Conservation (phyloP, 2,329 filamentous ascomycete genomes). For the Corynespora cassiicola region DNA sequence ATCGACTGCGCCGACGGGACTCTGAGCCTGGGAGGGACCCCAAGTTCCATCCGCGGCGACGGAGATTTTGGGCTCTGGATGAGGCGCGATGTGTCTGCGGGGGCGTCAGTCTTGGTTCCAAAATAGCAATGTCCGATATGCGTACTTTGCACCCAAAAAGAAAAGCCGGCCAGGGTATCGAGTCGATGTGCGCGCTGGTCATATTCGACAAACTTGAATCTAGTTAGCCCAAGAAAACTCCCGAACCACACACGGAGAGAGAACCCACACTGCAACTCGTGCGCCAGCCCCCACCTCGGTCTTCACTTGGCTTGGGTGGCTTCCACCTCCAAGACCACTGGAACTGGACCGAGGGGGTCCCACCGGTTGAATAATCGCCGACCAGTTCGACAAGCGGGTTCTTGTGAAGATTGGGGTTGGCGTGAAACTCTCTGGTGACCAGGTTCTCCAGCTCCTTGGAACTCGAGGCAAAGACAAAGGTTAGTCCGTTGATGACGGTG, state of each 20-base stretch:
- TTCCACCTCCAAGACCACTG: constrained; percentile 98
- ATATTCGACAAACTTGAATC: constrained; percentile 90
- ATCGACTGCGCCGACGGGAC: constrained; percentile 88
- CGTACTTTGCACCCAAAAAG: constrained; percentile 90
- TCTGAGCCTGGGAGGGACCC: constrained; percentile 76
- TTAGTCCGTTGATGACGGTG: constrained; percentile 84
- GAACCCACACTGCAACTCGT: constrained; percentile 84
- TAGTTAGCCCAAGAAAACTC: constrained; percentile 26
- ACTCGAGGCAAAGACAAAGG: constrained; percentile 88
- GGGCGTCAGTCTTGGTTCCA: constrained; percentile 13
- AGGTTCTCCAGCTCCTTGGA: constrained; percentile 89
- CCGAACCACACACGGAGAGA: background rate
- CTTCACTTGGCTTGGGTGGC: constrained; percentile 81
- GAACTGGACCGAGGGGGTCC: constrained; percentile 84
- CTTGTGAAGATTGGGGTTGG: constrained; percentile 96
- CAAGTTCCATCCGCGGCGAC: constrained; percentile 75
- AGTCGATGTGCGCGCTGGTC: constrained; percentile 90
- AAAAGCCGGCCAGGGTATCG: constrained; percentile 88
- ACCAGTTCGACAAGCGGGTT: constrained; percentile 94
- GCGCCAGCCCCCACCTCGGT: constrained; percentile 90
- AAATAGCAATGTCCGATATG: background rate
- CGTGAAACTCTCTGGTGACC: constrained; percentile 93
- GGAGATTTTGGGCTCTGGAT: constrained; percentile 54
- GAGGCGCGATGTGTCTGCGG: constrained; percentile 43
- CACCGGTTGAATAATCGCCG: constrained; percentile 86